Evolutionary conservation across 2,329 filamentous ascomycete species (phyloP), one percentile per base, ranked within the genome.

Genomic region (Fusarium sp.): DNA sequence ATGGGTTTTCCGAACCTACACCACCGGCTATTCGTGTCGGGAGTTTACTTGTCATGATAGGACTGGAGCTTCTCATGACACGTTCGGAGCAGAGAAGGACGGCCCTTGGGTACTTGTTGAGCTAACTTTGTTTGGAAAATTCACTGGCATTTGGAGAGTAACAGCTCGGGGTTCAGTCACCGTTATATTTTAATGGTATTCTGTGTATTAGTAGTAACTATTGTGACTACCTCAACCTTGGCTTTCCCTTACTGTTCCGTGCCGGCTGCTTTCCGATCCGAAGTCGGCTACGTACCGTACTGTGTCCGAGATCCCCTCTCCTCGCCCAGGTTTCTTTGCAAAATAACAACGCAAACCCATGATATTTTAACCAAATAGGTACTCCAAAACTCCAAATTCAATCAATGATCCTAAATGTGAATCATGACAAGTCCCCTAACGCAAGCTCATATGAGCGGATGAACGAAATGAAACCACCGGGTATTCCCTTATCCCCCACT

Each of bases 1-100:
- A 73, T 71, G 57, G 59, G 70, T 73, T 69, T 73, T 73, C 70
- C 70, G 70, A 52, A 48, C n/a, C n/a, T n/a, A n/a, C 42, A 17
- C 39, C 34, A 20, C 62, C 69, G 70, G 70, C 70, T 73, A 61
- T 70, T 73, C 54, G 56, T 68, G 68, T 70, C 68, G 70, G 70
- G 70, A 72, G 63, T 73, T 73, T 51, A 43, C 51, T 58, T 61
- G 56, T 66, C 65, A 62, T 67, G 60, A 62, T 63, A 65, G 59
- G 70, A 59, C n/a, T 44, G 54, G 68, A 58, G 23, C 59, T 57
- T 42, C 45, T 63, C 59, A 63, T 63, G 53, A 67, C 54, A 40
- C 24, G 34, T 28, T 28, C 26, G 26, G 26, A 28, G 26, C 44
- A 47, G 21, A 48, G 34, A 7, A 38, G 32, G 21, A 28, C 21